phyloP scores from a whole-genome alignment of 371 early-diverging fungal species.

The Nematocida sp. region DNA sequence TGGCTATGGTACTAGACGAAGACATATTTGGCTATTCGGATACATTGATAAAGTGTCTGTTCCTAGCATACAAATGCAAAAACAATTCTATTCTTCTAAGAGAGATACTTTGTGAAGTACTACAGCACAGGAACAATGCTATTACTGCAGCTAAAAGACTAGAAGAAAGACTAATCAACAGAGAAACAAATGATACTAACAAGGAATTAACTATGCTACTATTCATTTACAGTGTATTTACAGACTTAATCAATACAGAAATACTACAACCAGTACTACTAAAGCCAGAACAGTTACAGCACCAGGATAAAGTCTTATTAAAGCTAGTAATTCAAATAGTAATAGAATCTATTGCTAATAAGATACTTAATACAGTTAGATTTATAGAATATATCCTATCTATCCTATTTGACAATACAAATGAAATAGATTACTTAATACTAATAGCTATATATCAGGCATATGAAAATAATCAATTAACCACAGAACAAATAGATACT shows the following conservation, averaged over 20 bases:
- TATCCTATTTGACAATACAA: too few species aligned
- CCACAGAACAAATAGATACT: too few species aligned
- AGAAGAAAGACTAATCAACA: conserved; percentile 3
- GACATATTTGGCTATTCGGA: conserved; percentile 12
- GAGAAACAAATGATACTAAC: neutral
- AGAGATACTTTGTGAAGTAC: conserved; percentile 22
- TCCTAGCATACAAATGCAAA: neutral
- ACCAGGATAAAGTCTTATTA: too few species aligned
- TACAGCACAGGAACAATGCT: neutral
- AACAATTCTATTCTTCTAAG: conserved; percentile 1
- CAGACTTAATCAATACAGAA: neutral
- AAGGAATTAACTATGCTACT: conserved; percentile 18
- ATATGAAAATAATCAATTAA: too few species aligned
- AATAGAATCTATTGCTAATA: too few species aligned
- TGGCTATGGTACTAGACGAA: neutral
- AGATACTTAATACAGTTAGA: too few species aligned
- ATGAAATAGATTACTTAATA: too few species aligned
- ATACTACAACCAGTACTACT: neutral
- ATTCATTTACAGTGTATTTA: conserved; percentile 1
- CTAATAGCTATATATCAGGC: too few species aligned
- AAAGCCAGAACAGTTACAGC: too few species aligned
- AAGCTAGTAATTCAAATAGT: too few species aligned
- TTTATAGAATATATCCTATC: too few species aligned
- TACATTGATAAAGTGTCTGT: conserved; percentile 3
- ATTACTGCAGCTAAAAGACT: neutral